Conservation (phyloP, 1,139 yeast species). For the Yamadazyma friedrichii region DNA sequence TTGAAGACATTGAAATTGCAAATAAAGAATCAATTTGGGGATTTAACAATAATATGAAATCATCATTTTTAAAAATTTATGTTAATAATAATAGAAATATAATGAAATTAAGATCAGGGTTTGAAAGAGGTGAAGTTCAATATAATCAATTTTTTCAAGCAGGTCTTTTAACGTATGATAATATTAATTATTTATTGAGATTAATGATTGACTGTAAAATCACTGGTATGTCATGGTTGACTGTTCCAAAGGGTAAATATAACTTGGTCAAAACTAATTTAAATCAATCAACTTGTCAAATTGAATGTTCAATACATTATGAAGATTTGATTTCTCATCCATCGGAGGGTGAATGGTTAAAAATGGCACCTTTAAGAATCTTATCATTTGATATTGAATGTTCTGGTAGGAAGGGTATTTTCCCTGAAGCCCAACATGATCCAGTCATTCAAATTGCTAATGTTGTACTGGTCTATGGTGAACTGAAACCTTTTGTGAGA, state of each 20-base stretch:
- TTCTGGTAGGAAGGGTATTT: conserved; percentile 95
- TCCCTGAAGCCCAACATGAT: conserved; percentile 93
- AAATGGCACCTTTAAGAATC: conserved; percentile 90
- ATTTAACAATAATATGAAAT: conserved; percentile 70
- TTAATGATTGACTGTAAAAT: conserved; percentile 90
- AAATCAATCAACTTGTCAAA: conserved; percentile 74
- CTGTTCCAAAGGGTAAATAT: conserved; percentile 78
- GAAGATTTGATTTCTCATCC: conserved; percentile 72
- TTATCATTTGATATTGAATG: conserved; percentile 97
- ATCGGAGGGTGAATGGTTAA: conserved; percentile 92
- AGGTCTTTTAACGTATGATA: conserved; percentile 77
- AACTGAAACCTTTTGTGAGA: conserved; percentile 78
- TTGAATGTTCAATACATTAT: conserved; percentile 74
- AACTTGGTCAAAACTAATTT: conserved; percentile 32
- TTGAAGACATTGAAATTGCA: conserved; percentile 61
- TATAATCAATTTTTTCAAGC: conserved; percentile 61
- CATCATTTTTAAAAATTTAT: conserved; percentile 76
- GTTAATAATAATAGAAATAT: conserved; percentile 66
- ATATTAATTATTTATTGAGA: conserved; percentile 79
- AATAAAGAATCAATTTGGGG: conserved; percentile 94
- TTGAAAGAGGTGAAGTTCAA: conserved; percentile 80
- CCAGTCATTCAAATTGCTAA: conserved; percentile 97
- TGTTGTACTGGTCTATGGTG: conserved; percentile 84
- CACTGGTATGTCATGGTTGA: conserved; percentile 98
- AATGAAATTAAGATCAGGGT: conserved; percentile 67